Evolutionary conservation across 371 early-diverging fungal species (phyloP), one percentile per base, ranked within the genome.

Genomic region (Blastocladiella emersonii): DNA sequence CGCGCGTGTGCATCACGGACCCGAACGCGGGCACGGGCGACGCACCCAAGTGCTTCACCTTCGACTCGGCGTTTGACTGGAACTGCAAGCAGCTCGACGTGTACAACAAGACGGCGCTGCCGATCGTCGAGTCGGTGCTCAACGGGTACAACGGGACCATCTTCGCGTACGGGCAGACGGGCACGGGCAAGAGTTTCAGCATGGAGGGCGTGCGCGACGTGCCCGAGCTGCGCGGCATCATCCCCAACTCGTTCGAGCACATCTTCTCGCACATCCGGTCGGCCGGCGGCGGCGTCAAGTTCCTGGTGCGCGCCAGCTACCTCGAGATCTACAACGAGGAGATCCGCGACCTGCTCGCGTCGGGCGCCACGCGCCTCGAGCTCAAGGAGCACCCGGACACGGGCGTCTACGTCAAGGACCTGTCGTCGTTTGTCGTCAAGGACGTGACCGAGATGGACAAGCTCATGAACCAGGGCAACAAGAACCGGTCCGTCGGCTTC

Each of bases 241-340:
- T 83, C 56, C 78, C 78, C 13, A 70, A 76, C 66, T 66, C 78
- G 27, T 73, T 81, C 70, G 70, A 79, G 45, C 72, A 76, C 57
- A 76, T 86, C 13, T 83, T 82, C 65, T 30, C 64, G n/a, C 62
- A 71, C 57, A 72, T 73, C 43, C 69, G 69, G 30, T 71, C 68
- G 63, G 65, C 73, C 32, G 68, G 74, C 12, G 69, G 68, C 10
- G 66, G 71, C 44, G 64, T 59, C 53, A 68, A 71, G 61, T 80
- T 72, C 56, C 70, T 83, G 27, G 78, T 80, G 34, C 72, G 79
- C 35, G 79, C 77, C 15, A 78, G 78, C 13, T 83, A 80, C 64
- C 71, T 81, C 32, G 86, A 86, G 67, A 81, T 88, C 61, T 88
- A 88, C 75, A 86, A 86, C 70, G 88, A 86, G 68, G 79, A 85